Conservation (phyloP, 805 yeast species). For the Candida qinlingensis region DNA sequence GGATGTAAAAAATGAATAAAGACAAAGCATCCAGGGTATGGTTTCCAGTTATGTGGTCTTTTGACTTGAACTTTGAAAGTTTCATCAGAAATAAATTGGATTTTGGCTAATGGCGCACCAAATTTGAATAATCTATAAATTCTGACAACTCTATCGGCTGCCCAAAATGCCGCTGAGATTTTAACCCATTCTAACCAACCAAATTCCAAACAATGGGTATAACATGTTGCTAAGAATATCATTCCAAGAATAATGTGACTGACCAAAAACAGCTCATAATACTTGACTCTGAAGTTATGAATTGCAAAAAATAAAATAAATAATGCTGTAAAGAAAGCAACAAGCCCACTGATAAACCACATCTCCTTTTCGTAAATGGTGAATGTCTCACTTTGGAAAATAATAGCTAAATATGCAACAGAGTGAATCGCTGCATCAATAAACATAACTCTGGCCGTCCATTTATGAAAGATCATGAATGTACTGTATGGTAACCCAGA, state of each 20-base stretch:
- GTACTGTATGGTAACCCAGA: conserved; percentile 62
- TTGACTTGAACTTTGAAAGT: conserved; percentile 38
- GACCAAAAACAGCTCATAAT: conserved; percentile 58
- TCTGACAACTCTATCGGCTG: conserved; percentile 43
- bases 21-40: conserved; percentile 51
- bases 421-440: conserved; percentile 43
- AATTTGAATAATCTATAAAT: conserved; percentile 29
- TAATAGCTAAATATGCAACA: conserved; percentile 18
- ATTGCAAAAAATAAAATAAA: conserved; percentile 15
- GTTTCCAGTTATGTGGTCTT: conserved; percentile 35
- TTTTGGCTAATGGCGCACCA: conserved; percentile 20
- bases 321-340: conserved; percentile 9
- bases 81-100: conserved; percentile 31
- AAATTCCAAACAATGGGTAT: conserved; percentile 49
- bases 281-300: conserved; percentile 43
- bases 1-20: conserved; percentile 53
- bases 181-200: conserved; percentile 52
- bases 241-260: conserved; percentile 54
- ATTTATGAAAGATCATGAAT: conserved; percentile 64
- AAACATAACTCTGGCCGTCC: conserved; percentile 47
- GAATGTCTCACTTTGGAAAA: conserved; percentile 1
- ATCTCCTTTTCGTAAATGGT: not conserved
- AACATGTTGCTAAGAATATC: conserved; percentile 47
- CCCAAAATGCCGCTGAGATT: conserved; percentile 26
- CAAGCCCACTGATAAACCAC: conserved; percentile 19